Base-by-base conservation (phyloP, 2,329 filamentous ascomycete species). In the Monosporascus sp. region DNA sequence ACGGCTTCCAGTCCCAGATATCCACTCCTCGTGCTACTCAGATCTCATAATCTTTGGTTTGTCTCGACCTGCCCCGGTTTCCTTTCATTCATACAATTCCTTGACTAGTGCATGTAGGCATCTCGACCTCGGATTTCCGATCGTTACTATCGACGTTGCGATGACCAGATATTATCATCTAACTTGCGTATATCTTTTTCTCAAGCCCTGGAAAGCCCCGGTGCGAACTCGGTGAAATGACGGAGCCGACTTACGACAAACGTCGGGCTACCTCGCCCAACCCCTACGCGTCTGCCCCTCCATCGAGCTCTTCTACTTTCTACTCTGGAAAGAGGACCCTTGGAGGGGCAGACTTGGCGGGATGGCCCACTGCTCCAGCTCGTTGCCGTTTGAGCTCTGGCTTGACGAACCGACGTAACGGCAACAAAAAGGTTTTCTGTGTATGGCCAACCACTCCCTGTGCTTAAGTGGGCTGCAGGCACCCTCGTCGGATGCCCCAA, bases 161-260 rank as follows among this genome's bases (percentile, higher is more conserved):
- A 52, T 54, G 50, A 59, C 55, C 53, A 50, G 52, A 40, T 43
- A 47, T 44, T 52, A 55, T 52, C 52, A 50, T 49, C 26, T 38
- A 35, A 35, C 9, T 35, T 35, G 7, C 6, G 24, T 26, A 35
- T 35, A 14, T 35, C 31, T 35, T 5, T 9, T 14, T 35, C 9
- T 41, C 40, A 51, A 48, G 46, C 52, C 44, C 9, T 46, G 22
- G 47, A 24, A 46, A 46, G 1, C n/a, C 7, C 43, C 58, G 58
- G 58, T 55, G 57, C 48, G 57, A 60, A 56, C 53, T 60, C 58
- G 58, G 58, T 57, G 58, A 60, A 60, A 59, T 60, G 53, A 54
- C 53, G 52, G 52, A 49, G 57, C 58, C 55, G 38, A 52, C 55
- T 52, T 53, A 53, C 31, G 11, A 35, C 11, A 55, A 55, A 56